These are phyloP conservation scores for Nannochloropsis salina DNA, from an alignment of 108 stramenopile species.

Conservation along the genomic window DNA sequence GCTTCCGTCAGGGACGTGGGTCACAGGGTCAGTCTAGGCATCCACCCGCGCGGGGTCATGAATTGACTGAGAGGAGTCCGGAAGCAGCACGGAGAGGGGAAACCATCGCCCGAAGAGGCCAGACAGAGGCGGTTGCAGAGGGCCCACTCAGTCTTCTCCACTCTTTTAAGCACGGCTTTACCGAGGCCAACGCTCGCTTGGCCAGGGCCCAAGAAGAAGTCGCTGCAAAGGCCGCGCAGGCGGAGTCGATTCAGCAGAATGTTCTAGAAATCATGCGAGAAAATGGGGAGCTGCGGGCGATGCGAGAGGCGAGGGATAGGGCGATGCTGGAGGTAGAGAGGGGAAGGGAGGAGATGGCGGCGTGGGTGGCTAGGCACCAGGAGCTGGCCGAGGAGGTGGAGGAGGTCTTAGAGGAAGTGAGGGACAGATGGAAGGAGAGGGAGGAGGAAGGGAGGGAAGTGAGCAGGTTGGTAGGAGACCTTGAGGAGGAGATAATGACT, in stretches of 20 bases:
- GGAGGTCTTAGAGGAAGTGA: background rate
- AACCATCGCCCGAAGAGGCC: background rate
- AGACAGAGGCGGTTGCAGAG: background rate
- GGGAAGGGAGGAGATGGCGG: background rate
- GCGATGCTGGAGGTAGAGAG: background rate
- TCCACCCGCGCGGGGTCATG: background rate
- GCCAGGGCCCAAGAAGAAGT: background rate
- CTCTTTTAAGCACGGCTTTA: background rate
- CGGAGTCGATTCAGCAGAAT: background rate
- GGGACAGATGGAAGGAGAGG: background rate
- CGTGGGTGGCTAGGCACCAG: conserved; percentile 1
- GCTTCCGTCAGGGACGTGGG: background rate
- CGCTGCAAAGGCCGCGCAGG: background rate
- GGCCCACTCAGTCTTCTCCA: background rate
- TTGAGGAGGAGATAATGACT: background rate
- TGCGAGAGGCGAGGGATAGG: background rate
- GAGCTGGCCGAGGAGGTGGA: background rate
- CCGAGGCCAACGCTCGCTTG: background rate
- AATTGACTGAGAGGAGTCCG: background rate
- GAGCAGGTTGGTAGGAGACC: background rate
- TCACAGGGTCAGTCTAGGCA: background rate
- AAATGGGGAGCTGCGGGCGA: background rate
- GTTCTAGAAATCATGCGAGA: background rate
- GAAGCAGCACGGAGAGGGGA: too few species aligned
- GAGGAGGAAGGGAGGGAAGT: background rate